These are phyloP conservation scores for Suillus subluteus DNA, from an alignment of 768 basidiomycete species.

Conservation along the genomic window DNA sequence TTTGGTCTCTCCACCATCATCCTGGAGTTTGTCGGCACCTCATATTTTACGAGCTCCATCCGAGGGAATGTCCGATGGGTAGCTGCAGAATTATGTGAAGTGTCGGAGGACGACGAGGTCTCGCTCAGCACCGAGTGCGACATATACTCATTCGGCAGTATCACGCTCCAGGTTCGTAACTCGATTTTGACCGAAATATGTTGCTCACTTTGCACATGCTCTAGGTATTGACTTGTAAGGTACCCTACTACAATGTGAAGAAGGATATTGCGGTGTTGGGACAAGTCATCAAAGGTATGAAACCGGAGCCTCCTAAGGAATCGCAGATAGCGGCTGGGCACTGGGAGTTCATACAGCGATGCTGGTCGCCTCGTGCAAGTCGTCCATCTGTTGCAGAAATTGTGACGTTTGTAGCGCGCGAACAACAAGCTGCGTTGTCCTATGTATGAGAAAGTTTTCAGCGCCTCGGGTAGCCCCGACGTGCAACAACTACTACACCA, in stretches of 20 bases:
- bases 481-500: not conserved
- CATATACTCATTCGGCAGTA: not conserved
- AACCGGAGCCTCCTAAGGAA: no score
- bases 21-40: conserved; percentile 35
- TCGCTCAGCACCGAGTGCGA: not conserved
- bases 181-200: not conserved
- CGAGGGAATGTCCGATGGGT: not conserved
- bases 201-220: not conserved
- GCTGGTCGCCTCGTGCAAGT: no score
- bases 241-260: not conserved
- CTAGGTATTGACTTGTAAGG: not conserved
- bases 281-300: no score
- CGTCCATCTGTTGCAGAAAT: no score
- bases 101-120: not conserved
- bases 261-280: not conserved
- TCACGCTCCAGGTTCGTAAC: not conserved
- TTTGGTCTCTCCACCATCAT: conserved; percentile 45
- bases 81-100: not conserved
- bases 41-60: not conserved
- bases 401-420: no score
- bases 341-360: no score
- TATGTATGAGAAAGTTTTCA: no score
- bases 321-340: no score
- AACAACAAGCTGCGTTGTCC: not conserved
- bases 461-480: not conserved